These are phyloP conservation scores for Coniella vitis DNA, from an alignment of 2,329 filamentous ascomycete genomes.

Conservation along the genomic window DNA sequence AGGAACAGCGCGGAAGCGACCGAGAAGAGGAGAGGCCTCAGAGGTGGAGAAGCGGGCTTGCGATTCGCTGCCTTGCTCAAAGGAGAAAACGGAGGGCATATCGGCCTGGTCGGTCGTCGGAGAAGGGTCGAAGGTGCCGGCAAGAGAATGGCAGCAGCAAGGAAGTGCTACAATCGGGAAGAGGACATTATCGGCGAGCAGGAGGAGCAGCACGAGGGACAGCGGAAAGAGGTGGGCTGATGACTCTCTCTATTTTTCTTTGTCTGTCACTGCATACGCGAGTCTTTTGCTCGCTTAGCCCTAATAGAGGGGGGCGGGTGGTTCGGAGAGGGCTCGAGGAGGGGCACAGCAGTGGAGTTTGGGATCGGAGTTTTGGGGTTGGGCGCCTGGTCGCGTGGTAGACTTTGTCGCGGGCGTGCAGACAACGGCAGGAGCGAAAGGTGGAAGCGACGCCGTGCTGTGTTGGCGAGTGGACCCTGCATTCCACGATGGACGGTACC, in stretches of 20 bases:
- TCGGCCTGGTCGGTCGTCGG: slow-evolving; percentile 11
- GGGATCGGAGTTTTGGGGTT: too few relatives aligned
- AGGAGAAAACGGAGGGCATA: slow-evolving; percentile 62
- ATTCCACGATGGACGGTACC: too few relatives aligned
- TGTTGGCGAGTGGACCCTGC: not conserved
- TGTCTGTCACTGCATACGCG: not conserved
- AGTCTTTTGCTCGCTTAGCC: too few relatives aligned
- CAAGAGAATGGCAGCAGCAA: not conserved
- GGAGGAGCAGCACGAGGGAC: not conserved
- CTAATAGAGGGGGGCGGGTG: too few relatives aligned
- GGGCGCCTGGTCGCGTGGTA: too few relatives aligned
- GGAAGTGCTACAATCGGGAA: slow-evolving; percentile 12
- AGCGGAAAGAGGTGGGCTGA: not conserved
- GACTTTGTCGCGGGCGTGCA: too few relatives aligned
- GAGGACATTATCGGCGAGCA: slow-evolving; percentile 8
- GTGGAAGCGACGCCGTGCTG: not conserved
- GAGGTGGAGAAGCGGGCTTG: slow-evolving; percentile 37
- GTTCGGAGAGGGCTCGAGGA: too few relatives aligned
- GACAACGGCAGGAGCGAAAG: not conserved
- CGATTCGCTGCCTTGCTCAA: slow-evolving; percentile 58
- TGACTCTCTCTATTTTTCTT: not conserved
- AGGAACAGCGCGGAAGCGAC: slow-evolving; percentile 59
- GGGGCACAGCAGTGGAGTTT: too few relatives aligned
- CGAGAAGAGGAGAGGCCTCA: slow-evolving; percentile 54
- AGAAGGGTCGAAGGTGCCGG: too few relatives aligned